Evolutionary conservation across 2,329 filamentous ascomycete species (phyloP).

Genomic region (Claviceps cyperi): DNA sequence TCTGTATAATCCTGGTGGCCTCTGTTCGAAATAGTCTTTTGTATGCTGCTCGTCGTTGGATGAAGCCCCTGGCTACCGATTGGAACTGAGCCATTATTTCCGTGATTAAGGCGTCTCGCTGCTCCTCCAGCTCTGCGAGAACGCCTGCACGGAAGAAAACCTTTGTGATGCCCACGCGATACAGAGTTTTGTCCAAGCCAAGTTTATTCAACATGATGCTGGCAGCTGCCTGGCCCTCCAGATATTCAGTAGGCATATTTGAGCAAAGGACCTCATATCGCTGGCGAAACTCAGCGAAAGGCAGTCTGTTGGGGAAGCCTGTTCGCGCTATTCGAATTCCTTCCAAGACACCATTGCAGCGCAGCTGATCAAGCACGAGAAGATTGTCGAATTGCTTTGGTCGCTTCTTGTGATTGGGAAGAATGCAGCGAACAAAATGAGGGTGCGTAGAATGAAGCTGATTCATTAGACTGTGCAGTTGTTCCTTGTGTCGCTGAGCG

Average conservation of each 20-base stretch:
- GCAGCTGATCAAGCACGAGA: conserved; percentile 91
- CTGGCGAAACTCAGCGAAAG: conserved; percentile 87
- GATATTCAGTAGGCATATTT: conserved; percentile 75
- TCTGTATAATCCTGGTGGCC: conserved; percentile 85
- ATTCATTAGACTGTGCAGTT: conserved; percentile 88
- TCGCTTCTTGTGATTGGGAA: conserved; percentile 95
- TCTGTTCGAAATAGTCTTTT: conserved; percentile 92
- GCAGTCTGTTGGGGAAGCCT: conserved; percentile 85
- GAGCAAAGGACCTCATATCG: conserved; percentile 89
- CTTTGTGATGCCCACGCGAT: conserved; percentile 88
- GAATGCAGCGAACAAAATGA: conserved; percentile 93
- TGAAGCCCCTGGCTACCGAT: conserved; percentile 78
- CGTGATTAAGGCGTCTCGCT: conserved; percentile 80
- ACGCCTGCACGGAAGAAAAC: conserved; percentile 97
- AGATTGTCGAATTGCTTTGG: conserved; percentile 85
- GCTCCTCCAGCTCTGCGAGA: conserved; percentile 89
- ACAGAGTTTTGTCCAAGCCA: conserved; percentile 69
- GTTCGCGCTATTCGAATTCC: conserved; percentile 94
- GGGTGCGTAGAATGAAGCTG: conserved; percentile 93
- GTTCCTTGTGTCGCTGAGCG: conserved; percentile 93
- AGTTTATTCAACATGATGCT: conserved; percentile 82
- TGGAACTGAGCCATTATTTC: conserved; percentile 93
- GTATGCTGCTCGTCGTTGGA: conserved; percentile 73
- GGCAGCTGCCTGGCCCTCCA: conserved; percentile 79
- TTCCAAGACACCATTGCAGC: conserved; percentile 98